phyloP scores from a whole-genome alignment of 768 basidiomycete genomes.

The Tulasnella sp. region DNA sequence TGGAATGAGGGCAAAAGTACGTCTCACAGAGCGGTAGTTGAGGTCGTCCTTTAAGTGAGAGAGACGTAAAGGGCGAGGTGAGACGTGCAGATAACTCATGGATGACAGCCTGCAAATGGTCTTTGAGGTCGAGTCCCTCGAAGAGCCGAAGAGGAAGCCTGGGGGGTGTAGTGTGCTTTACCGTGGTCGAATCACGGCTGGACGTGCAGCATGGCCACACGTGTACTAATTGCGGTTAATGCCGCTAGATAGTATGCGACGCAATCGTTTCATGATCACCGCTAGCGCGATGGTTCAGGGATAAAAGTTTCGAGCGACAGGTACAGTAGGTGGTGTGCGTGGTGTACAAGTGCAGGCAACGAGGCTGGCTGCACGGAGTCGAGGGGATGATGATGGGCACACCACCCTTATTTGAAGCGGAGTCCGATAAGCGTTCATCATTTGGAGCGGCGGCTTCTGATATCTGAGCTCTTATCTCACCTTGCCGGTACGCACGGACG shows the following conservation, averaged over 20 bases:
- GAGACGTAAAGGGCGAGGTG: slow-evolving; percentile 1
- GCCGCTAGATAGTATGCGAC: neutral
- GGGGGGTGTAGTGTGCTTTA: neutral
- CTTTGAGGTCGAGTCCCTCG: neutral
- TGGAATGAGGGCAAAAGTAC: neutral
- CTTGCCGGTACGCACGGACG: neutral
- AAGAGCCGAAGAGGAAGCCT: neutral
- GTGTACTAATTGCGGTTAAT: neutral
- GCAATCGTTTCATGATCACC: neutral
- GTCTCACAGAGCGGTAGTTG: neutral
- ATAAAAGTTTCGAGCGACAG: neutral
- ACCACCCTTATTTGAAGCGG: neutral
- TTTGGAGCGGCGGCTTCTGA: neutral
- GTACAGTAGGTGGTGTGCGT: neutral
- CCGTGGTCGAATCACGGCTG: neutral
- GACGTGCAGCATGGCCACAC: neutral
- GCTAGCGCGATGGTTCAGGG: neutral
- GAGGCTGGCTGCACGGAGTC: slow-evolving; percentile 1
- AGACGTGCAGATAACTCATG: neutral
- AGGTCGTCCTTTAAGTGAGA: neutral
- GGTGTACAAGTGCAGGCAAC: neutral
- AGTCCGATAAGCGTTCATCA: neutral
- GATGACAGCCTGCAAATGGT: neutral
- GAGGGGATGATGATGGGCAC: neutral
- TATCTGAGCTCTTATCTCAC: neutral